Evolutionary conservation across 139 green algal genomes (phyloP), one percentile per base, ranked within the genome.

Genomic region (Ostreobium quekettii): DNA sequence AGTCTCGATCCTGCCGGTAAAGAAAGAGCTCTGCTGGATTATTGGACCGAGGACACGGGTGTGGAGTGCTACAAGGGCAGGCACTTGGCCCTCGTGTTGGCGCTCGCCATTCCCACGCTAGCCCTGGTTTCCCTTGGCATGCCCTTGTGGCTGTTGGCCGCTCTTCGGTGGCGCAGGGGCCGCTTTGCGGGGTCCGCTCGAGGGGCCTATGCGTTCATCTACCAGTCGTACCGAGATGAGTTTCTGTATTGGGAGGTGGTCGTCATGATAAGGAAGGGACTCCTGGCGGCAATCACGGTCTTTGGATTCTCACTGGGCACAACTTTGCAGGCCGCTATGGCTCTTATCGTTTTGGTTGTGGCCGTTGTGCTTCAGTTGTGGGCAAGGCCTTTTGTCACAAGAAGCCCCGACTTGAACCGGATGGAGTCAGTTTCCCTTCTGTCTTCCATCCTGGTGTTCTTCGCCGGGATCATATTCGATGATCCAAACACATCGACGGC

Each of bases 171-270:
- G 37, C n/a, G n/a, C n/a, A n/a, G n/a, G n/a, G 5, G 22, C 32
- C 36, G 49, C 8, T 38, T 68, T 36, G 36, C 29, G 6, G 11
- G 5, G 35, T n/a, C 49, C 35, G 22, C 53, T 35, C 6, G 49
- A 3, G 53, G 53, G 37, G 53, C 61, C 5, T 68, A 68, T 38
- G 36, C 37, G 24, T 68, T 68, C 26, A 48, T 68, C 35, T 68
- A 68, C 35, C 61, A 68, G 61, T 57, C 49, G 26, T 68, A 68
- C 36, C 26, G 24, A 6, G 3, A 68, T 5, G 35, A 8, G 8
- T 68, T 56, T 28, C 37, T 68, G 8, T 68, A 68, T n/a, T 68
- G 61, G 61, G 61, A 68, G 31, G 35, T 56, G 15, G 7, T 68
- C 6, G 35, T 68, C 6, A 33, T 68, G 36, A n/a, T 68, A 22